Conservation (phyloP, 1,284 basidiomycete genomes). For the Phylloboletellus chloephorus region DNA sequence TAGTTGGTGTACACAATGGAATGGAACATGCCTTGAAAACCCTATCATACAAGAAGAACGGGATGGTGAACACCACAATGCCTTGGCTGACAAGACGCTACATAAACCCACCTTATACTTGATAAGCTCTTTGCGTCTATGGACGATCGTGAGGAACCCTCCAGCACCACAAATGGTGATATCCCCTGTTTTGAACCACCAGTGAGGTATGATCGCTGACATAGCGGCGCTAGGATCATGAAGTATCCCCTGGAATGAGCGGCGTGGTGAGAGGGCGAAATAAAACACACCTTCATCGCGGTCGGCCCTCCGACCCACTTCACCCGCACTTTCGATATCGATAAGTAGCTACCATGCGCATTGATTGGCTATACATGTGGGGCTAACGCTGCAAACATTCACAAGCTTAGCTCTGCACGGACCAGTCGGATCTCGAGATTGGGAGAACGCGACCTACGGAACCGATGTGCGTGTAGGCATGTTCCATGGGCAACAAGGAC, state of each 20-base stretch:
- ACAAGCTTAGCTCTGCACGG: conserved; percentile 37
- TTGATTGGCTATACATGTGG: background rate
- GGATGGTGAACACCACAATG: background rate
- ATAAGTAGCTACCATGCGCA: conserved; percentile 19
- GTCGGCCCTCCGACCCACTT: conserved; percentile 75
- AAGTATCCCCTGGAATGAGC: conserved; percentile 46
- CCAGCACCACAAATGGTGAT: conserved; percentile 58
- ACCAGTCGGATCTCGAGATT: conserved; percentile 78
- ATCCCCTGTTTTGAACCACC: conserved; percentile 86
- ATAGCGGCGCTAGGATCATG: conserved; percentile 61
- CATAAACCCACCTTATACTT: conserved; percentile 63
- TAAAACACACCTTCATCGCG: conserved; percentile 65
- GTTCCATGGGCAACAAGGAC: conserved; percentile 40
- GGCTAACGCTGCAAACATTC: background rate
- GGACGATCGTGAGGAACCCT: conserved; percentile 63
- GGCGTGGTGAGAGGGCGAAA: background rate
- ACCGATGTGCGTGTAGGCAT: conserved; percentile 47
- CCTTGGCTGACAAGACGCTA: too few relatives aligned
- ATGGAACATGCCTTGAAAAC: conserved; percentile 49
- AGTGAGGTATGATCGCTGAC: conserved; percentile 61
- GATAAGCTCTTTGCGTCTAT: conserved; percentile 76
- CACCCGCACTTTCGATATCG: conserved; percentile 44
- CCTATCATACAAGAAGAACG: conserved; percentile 31
- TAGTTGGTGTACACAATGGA: conserved; percentile 19
- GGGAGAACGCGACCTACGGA: conserved; percentile 71